phyloP scores from a whole-genome alignment of 2,329 filamentous ascomycete species.

The Fusarium virguliforme region DNA sequence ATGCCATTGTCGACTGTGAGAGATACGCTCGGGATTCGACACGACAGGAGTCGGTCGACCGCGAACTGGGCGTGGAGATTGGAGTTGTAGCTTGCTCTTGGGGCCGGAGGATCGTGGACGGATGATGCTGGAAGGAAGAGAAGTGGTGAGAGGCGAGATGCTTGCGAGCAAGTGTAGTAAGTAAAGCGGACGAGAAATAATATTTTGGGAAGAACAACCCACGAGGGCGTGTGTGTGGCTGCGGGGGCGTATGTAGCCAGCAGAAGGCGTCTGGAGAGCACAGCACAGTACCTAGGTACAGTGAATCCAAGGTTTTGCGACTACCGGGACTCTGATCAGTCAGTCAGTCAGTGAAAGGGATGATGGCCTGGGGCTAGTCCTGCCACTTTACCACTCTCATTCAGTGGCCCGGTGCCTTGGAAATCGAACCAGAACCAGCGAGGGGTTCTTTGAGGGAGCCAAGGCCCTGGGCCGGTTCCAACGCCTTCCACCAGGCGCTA shows the following conservation, averaged over 20 bases:
- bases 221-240: conserved; percentile 52
- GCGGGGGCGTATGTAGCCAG: conserved; percentile 51
- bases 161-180: conserved; percentile 49
- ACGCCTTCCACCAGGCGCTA: conserved; percentile 51
- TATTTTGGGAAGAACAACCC: conserved; percentile 58
- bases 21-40: conserved; percentile 55
- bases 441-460: conserved; percentile 46
- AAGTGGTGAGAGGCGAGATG: conserved; percentile 49
- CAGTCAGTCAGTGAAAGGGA: conserved; percentile 50
- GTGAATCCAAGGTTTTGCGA: conserved; percentile 55
- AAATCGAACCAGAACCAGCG: conserved; percentile 43
- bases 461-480: conserved; percentile 49
- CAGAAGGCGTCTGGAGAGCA: conserved; percentile 29
- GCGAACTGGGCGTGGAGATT: conserved; percentile 48
- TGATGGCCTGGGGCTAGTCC: conserved; percentile 25
- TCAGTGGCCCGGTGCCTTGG: conserved; percentile 42
- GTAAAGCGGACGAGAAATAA: conserved; percentile 58
- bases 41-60: conserved; percentile 55
- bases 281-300: conserved; percentile 43
- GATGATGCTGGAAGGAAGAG: conserved; percentile 39
- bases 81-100: conserved; percentile 43
- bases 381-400: conserved; percentile 31
- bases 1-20: conserved; percentile 70
- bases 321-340: conserved; percentile 52
- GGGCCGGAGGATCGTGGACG: conserved; percentile 28